Evolutionary conservation across 2,329 filamentous ascomycete species (phyloP), one percentile per base, ranked within the genome.

Genomic region (Clarireedia monteithiana): DNA sequence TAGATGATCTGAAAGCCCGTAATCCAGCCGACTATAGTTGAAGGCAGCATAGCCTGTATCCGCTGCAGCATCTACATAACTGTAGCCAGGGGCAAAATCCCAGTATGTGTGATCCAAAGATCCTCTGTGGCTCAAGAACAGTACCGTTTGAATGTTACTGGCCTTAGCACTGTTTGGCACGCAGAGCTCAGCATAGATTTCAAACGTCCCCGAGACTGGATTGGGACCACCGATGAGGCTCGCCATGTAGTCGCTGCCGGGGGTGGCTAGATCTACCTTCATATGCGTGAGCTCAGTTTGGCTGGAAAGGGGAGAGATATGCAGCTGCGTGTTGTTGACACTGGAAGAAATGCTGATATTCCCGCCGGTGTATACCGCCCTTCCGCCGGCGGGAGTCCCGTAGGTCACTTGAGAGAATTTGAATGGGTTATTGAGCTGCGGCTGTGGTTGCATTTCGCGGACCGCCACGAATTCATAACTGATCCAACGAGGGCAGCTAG

Each of bases 61-160:
- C 26, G 74, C 75, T 1, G 84, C 73, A n/a, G 69, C 69, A 48
- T 77, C 73, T 40, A 81, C 75, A 66, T 86, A 86, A 65, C 77
- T 82, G 71, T 86, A 85, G 65, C 55, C 51, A 5, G 48, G 48
- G 14, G 51, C 51, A 48, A 59, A 40, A 9, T 59, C 51, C 51
- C 55, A 59, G 39, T 57, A 57, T 10, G 23, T 36, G 42, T 49
- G 38, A 26, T 58, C 52, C 10, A 55, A 34, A 5, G 52, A 48
- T 9, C 49, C 30, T n/a, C 56, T 53, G 15, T 58, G 53, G 12
- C 48, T 56, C 17, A 58, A 34, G 36, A 58, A 36, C 23, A 55
- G 38, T n/a, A 58, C 17, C 2, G 52, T 55, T 36, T 14, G 34
- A 40, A n/a, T 24, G 1, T 38, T 34, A 2, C 5, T 10, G 6